Evolutionary conservation across 805 yeast species (phyloP).

Genomic region (Pichia sporocuriosa): DNA sequence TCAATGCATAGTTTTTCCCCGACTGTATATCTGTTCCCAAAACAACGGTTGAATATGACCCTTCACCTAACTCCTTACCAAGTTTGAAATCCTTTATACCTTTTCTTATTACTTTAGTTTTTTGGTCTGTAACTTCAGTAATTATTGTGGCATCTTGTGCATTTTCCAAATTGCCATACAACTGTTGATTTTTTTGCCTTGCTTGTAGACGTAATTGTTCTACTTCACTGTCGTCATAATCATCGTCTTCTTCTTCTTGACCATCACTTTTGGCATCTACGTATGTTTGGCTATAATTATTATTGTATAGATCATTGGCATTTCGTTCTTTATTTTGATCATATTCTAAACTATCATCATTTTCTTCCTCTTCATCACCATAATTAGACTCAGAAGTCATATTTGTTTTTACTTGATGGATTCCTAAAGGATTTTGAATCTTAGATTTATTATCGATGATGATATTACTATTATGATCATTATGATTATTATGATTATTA

Average conservation of each 20-base stretch:
- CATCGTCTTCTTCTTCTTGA: constrained; percentile 10
- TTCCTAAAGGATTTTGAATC: too few species aligned
- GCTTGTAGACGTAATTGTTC: constrained; percentile 4
- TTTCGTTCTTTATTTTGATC: too few species aligned
- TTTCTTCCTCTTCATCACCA: too few species aligned
- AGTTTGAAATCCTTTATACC: constrained; percentile 80
- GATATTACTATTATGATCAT: too few species aligned
- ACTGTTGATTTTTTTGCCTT: neutral
- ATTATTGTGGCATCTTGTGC: constrained; percentile 34
- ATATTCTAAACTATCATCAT: too few species aligned
- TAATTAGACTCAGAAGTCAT: too few species aligned
- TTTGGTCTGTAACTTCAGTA: constrained; percentile 35
- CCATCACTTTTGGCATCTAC: constrained; percentile 1
- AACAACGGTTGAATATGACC: constrained; percentile 90
- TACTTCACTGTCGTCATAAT: constrained; percentile 8
- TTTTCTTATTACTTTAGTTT: constrained; percentile 37
- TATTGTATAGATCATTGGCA: neutral
- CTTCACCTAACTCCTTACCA: constrained; percentile 88
- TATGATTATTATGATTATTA: too few species aligned
- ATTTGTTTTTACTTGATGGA: too few species aligned
- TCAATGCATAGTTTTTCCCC: constrained; percentile 62
- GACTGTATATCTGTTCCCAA: constrained; percentile 74
- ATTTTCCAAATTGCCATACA: neutral
- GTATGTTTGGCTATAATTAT: neutral
- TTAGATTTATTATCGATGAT: too few species aligned